Percentiles rank a stretch among this genome's conserved stretches.
phyloP scores from a whole-genome alignment of 495 filamentous ascomycete species.

The Lentithecium fluviatile region DNA sequence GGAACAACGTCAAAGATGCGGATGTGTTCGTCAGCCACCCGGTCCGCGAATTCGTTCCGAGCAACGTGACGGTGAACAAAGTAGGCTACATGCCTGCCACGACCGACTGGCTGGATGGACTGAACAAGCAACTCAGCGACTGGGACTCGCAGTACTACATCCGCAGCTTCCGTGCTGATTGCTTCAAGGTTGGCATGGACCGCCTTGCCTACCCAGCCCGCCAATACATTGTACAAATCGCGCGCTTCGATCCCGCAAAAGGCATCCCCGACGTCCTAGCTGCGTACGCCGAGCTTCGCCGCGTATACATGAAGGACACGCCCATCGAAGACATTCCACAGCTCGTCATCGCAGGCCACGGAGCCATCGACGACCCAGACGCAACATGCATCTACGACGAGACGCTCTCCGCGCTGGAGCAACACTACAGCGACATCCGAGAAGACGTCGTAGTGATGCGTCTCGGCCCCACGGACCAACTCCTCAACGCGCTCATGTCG shows the following conservation, averaged over 20 bases:
- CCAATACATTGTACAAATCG: constrained; percentile 78
- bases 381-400: constrained; percentile 70
- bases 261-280: constrained; percentile 79
- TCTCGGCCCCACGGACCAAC: constrained; percentile 73
- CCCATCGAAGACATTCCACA: constrained; percentile 60
- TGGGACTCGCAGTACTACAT: constrained; percentile 78
- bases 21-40: constrained; percentile 88
- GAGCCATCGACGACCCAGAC: constrained; percentile 84
- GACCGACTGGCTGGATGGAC: constrained; percentile 86
- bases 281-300: constrained; percentile 72
- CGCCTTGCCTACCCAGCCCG: constrained; percentile 67
- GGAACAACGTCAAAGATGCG: constrained; percentile 65
- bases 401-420: constrained; percentile 65
- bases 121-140: constrained; percentile 74
- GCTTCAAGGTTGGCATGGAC: constrained; percentile 56
- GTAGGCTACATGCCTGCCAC: constrained; percentile 80
- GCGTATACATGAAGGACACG: constrained; percentile 51
- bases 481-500: constrained; percentile 77
- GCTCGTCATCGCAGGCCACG: constrained; percentile 74
- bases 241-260: constrained; percentile 85
- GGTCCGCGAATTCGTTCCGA: constrained; percentile 73
- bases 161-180: constrained; percentile 67
- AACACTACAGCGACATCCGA: constrained; percentile 51
- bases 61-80: constrained; percentile 61
- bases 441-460: constrained; percentile 72